Conservation (phyloP, 495 filamentous ascomycete species). For the Aspergillus hancockii region DNA sequence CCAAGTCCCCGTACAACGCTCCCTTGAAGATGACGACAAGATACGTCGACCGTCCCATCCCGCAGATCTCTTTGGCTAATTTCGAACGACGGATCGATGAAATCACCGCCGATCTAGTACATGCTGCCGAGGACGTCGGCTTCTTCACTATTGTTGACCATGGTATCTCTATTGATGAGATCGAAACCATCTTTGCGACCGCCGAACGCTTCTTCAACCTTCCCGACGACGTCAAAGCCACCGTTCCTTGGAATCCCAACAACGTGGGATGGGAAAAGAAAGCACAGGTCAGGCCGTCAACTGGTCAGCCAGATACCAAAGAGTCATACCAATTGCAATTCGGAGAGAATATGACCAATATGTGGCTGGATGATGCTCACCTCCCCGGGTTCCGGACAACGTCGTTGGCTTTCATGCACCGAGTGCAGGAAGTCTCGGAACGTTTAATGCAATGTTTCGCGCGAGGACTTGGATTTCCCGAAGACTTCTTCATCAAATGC, state of each 20-base stretch:
- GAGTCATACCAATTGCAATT: conserved; percentile 65
- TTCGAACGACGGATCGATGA: conserved; percentile 54
- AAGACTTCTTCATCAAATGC: conserved; percentile 57
- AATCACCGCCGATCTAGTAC: conserved; percentile 55
- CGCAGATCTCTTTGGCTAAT: conserved; percentile 58
- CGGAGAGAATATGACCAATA: conserved; percentile 48
- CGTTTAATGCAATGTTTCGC: conserved; percentile 62
- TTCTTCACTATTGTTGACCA: conserved; percentile 64
- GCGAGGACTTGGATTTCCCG: conserved; percentile 54
- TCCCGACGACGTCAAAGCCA: conserved; percentile 51
- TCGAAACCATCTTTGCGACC: conserved; percentile 54
- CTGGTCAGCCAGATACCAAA: conserved; percentile 61
- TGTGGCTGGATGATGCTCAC: conserved; percentile 52
- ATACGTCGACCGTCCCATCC: conserved; percentile 52
- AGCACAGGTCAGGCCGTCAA: conserved; percentile 61
- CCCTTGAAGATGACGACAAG: conserved; percentile 31
- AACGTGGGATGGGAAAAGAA: conserved; percentile 68
- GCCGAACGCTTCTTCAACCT: conserved; percentile 59
- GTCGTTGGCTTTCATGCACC: conserved; percentile 54
- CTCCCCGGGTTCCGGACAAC: conserved; percentile 51
- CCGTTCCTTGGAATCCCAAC: conserved; percentile 52
- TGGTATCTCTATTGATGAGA: conserved; percentile 48
- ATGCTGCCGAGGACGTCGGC: conserved; percentile 61
- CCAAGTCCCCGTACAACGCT: too few relatives aligned
- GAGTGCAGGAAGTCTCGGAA: conserved; percentile 53